phyloP scores from a whole-genome alignment of 331 rosid genomes.

The Cydonia oblonga region DNA sequence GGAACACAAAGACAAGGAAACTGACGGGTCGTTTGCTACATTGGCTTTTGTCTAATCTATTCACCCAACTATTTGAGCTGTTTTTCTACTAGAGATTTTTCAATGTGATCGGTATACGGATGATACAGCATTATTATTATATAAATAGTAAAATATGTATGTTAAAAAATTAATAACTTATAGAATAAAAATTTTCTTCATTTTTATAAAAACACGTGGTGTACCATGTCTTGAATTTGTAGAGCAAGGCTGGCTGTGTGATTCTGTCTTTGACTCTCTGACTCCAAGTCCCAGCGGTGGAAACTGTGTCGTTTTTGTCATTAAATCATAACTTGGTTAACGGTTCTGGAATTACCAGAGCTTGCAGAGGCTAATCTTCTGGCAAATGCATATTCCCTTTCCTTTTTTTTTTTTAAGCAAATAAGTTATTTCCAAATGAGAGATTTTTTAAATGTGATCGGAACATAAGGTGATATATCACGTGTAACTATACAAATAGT shows the following conservation, averaged over 20 bases:
- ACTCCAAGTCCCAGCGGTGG: neutral
- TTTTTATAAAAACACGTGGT: too few species aligned
- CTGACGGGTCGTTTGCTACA: conserved; percentile 28
- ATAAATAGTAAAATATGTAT: too few species aligned
- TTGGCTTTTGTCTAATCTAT: neutral
- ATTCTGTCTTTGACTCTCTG: neutral
- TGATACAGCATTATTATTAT: too few species aligned
- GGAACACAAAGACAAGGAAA: conserved; percentile 31
- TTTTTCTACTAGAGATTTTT: too few species aligned
- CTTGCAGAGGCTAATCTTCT: neutral
- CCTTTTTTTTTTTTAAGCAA: neutral
- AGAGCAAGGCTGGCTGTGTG: neutral
- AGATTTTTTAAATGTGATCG: too few species aligned
- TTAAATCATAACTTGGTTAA: neutral
- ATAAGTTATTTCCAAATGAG: neutral
- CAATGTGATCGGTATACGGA: too few species aligned
- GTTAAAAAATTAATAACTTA: too few species aligned
- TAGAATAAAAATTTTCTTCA: too few species aligned
- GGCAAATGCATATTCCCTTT: neutral
- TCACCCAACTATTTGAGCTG: too few species aligned
- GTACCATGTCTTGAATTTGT: neutral
- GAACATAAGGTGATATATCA: too few species aligned
- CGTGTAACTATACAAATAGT: too few species aligned
- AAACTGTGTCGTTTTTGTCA: neutral
- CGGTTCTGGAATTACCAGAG: neutral